Conservation (phyloP, 768 basidiomycete genomes). For the Naganishia onofrii region DNA sequence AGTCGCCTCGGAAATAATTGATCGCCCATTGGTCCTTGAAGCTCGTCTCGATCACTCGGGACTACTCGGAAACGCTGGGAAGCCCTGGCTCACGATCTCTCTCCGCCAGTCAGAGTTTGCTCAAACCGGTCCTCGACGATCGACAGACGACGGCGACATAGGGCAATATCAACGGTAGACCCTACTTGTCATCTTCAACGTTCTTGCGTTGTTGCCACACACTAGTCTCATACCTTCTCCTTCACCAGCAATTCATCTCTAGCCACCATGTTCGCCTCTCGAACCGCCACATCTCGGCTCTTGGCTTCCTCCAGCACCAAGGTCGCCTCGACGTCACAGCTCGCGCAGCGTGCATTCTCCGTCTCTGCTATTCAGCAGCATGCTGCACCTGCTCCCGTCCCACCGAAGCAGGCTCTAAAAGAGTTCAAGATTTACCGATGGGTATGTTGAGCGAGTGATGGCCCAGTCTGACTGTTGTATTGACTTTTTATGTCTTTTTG, state of each 20-base stretch:
- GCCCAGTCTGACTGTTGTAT: not conserved
- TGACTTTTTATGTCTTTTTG: not conserved
- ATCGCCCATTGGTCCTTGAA: not conserved
- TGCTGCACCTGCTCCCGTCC: slow-evolving; percentile 35
- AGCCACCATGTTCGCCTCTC: slow-evolving; percentile 17
- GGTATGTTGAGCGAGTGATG: slow-evolving; percentile 57
- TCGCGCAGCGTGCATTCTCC: slow-evolving; percentile 32
- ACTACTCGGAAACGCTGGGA: not conserved
- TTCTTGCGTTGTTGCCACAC: not conserved
- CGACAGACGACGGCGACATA: not conserved
- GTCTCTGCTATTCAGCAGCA: slow-evolving; percentile 33
- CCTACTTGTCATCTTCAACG: not conserved
- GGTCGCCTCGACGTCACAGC: slow-evolving; percentile 18
- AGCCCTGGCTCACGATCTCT: not conserved
- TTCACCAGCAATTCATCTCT: not conserved
- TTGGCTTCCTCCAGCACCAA: slow-evolving; percentile 24
- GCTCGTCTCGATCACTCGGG: slow-evolving; percentile 1
- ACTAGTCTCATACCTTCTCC: not conserved
- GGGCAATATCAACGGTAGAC: not conserved
- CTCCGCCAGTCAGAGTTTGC: slow-evolving; percentile 1
- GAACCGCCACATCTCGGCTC: slow-evolving; percentile 19
- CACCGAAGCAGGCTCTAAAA: slow-evolving; percentile 59
- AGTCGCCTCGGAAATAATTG: not conserved
- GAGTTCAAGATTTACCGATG: slow-evolving; percentile 99
- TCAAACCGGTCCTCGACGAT: slow-evolving; percentile 7